Evolutionary conservation across 2,329 filamentous ascomycete genomes (phyloP), one percentile per base, ranked within the genome.

Genomic region (Incumbomyces delicatus): DNA sequence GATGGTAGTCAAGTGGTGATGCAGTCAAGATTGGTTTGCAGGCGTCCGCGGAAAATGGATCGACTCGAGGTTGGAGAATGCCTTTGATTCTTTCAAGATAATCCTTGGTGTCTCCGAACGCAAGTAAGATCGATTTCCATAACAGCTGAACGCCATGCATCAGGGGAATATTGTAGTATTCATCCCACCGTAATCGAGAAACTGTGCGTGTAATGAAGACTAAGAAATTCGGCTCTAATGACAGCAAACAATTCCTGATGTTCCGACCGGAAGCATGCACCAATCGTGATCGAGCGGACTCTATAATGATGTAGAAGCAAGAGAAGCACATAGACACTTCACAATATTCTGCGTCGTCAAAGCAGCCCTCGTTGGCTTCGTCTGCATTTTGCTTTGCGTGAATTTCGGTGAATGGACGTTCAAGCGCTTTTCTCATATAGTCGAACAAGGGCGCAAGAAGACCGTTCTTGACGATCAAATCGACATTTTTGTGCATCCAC

Each of bases 1-100:
- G 76, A 61, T 98, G 90, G 61, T 98, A 98, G 60, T 98, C 92
- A 10, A 98, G 70, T 3, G 92, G 92, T 1, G 90, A 95, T 3
- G 92, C 90, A 1, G 86, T 94, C 50, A 98, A 90, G 37, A 85
- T 48, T 11, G 57, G 57, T 33, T 55, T 54, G 22, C 72, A n/a
- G 82, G 82, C 55, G 85, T 83, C 42, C 80, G 77, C 56, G 81
- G 80, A 34, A 64, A 67, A 51, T 72, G 67, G 57, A 54, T 87
- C 81, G 44, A 75, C 75, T 29, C 59, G 53, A 10, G 69, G 68
- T 46, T 71, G 68, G 18, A 89, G 80, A 2, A 78, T 80, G 51
- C 73, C 71, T 64, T 95, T 96, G 30, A 87, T 76, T 48, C 78
- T 74, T 27, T 81, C 77, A 14, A 95, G 75, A 43, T 52, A 36